phyloP scores from a whole-genome alignment of 331 rosid genomes.

The Quercus lobata region DNA sequence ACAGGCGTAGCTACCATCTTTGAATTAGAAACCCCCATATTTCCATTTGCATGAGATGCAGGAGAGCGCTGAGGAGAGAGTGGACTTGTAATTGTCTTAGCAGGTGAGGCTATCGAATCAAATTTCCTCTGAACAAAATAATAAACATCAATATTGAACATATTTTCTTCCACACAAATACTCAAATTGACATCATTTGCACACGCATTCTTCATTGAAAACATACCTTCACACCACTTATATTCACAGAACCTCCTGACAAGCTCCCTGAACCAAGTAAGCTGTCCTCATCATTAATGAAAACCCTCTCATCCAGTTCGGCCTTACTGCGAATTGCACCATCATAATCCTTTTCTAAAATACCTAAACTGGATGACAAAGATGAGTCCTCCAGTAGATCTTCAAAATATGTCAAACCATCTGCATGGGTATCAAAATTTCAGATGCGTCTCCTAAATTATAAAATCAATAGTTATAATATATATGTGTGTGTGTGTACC shows the following conservation, averaged over 20 bases:
- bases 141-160: slow-evolving; percentile 15
- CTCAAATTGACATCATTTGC: not conserved
- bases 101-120: slow-evolving; percentile 74
- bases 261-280: slow-evolving; percentile 73
- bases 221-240: slow-evolving; percentile 74
- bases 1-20: slow-evolving; percentile 87
- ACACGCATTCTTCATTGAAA: not conserved
- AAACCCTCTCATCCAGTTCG: slow-evolving; percentile 85
- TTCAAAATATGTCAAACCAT: slow-evolving; percentile 76
- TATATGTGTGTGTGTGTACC: slow-evolving; percentile 29
- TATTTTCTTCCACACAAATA: not conserved
- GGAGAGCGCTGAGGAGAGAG: slow-evolving; percentile 87
- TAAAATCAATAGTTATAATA: not conserved
- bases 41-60: slow-evolving; percentile 50
- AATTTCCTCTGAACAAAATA: slow-evolving; percentile 53
- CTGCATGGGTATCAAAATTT: slow-evolving; percentile 35
- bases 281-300: slow-evolving; percentile 80
- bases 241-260: slow-evolving; percentile 56
- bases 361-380: slow-evolving; percentile 51
- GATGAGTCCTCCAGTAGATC: slow-evolving; percentile 70
- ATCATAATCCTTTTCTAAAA: slow-evolving; percentile 73
- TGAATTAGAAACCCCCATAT: slow-evolving; percentile 39
- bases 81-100: slow-evolving; percentile 65
- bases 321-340: slow-evolving; percentile 54
- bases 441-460: slow-evolving; percentile 6